Conservation (phyloP, 441 rosid species). For the Erysimum pusillum region DNA sequence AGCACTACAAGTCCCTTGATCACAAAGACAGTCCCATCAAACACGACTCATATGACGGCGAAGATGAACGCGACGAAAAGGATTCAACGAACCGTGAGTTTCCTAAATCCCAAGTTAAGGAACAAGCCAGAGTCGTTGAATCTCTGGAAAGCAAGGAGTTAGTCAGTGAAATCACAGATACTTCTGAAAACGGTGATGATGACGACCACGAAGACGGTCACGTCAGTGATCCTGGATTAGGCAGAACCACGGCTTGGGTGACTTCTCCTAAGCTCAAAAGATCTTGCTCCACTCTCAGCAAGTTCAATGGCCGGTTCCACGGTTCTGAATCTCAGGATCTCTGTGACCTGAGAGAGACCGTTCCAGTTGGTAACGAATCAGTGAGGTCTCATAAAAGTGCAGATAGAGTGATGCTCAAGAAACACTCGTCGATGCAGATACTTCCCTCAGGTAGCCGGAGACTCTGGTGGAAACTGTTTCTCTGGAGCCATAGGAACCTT, state of each 20-base stretch:
- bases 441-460: conserved; percentile 85
- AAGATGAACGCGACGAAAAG: conserved; percentile 75
- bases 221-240: conserved; percentile 85
- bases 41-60: conserved; percentile 65
- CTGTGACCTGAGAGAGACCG: conserved; percentile 42
- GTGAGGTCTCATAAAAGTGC: conserved; percentile 71
- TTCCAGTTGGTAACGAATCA: conserved; percentile 63
- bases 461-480: conserved; percentile 91
- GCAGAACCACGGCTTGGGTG: conserved; percentile 63
- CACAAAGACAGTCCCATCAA: conserved; percentile 47
- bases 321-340: conserved; percentile 53
- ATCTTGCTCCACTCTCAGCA: conserved; percentile 80
- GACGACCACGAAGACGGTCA: conserved; percentile 63
- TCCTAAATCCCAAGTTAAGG: conserved; percentile 65
- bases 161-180: conserved; percentile 49
- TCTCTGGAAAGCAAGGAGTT: conserved; percentile 45
- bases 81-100: conserved; percentile 62
- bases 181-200: conserved; percentile 39
- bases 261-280: conserved; percentile 78
- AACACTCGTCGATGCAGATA: conserved; percentile 92
- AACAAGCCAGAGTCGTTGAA: conserved; percentile 37
- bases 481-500: conserved; percentile 94
- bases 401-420: conserved; percentile 92
- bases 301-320: conserved; percentile 49
- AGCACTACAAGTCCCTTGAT: conserved; percentile 41